Evolutionary conservation across 306 rosid genomes (phyloP), one percentile per base, ranked within the genome.

Genomic region (Trifolium subterraneum): DNA sequence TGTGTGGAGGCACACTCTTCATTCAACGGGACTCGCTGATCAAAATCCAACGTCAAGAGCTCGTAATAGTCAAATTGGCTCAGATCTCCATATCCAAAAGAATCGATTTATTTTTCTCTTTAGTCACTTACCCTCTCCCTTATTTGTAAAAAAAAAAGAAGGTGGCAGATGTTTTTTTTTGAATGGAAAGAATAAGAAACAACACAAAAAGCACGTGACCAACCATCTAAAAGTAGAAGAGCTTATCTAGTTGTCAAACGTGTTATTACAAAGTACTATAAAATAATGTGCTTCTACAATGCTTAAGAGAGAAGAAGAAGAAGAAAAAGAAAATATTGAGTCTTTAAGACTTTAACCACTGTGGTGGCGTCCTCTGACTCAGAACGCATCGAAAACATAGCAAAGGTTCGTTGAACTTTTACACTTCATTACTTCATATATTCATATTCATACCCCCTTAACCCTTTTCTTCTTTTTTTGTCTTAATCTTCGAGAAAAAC

Each of bases 131-230:
- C 29, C 29, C 29, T 25, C 3, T 25, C 29, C 29, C 29, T 25
- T 25, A 3, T 25, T 25, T 25, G 27, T 25, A 25, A 25, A 25
- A 1, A 25, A 1, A 0, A 27, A 3, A 27, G 4, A 27, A 27
- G 4, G 33, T 29, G 33, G 33, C 0, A 4, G 29, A 25, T 25
- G 3, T 2, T 25, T 29, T 29, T 29, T 6, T 29, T 29, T 29
- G 33, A 29, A 4, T 29, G 33, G 33, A 29, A 29, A 29, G 33
- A 29, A 29, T 29, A 29, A 29, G 33, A 9, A 2, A 70, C 50
- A 51, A 68, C 91, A 79, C 86, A 67, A 82, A 81, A 54, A 79
- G 64, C 86, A 84, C 76, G 86, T 86, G 84, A 84, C 70, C 83
- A 73, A 76, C 86, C 82, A 78, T 78, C 81, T 41, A 71, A 59